Evolutionary conservation across 2,329 filamentous ascomycete genomes (phyloP), one percentile per base, ranked within the genome.

Genomic region (Macroventuria anomochaeta): DNA sequence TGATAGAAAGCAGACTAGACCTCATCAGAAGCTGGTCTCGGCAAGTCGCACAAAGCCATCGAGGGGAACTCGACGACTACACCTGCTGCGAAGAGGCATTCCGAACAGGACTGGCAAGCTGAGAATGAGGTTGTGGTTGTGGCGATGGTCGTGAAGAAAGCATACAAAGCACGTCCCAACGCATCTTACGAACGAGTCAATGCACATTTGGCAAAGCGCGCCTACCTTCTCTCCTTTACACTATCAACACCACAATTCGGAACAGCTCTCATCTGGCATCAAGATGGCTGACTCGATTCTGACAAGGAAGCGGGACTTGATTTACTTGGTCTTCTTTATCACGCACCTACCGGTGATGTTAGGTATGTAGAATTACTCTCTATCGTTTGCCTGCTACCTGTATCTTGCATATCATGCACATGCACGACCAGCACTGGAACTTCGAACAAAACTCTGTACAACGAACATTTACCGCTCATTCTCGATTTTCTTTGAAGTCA

Each of bases 261-360:
- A 37, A 13, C 23, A n/a, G 13, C 29, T 7, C 5, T 17, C 2
- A n/a, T n/a, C 15, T 8, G 17, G 13, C 23, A 36, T 7, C 39
- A 49, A 54, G 5, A 74, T 75, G 72, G 65, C 66, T 13, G 47
- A 50, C 3, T 62, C 65, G 1, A 71, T 76, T 13, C 64, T 73
- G 25, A 56, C 61, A 18, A 72, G 79, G 39, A 80, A 79, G 65
- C 70, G 69, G 17, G 80, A 82, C 51, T 56, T 80, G 4, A 53
- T 78, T 25, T 84, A 85, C 61, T 76, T 88, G 5, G 61, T 80
- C 32, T 88, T 88, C 76, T 89, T 89, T 72, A 49, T 78, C 44
- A 80, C 83, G 18, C 85, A 88, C 64, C 69, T 88, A 28, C 84
- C 85, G 0, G 77, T 88, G 32, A 83, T 88, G 74, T 80, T 88